phyloP scores from a whole-genome alignment of 257 asterid genomes.

The Parsonsia alboflavescens region DNA sequence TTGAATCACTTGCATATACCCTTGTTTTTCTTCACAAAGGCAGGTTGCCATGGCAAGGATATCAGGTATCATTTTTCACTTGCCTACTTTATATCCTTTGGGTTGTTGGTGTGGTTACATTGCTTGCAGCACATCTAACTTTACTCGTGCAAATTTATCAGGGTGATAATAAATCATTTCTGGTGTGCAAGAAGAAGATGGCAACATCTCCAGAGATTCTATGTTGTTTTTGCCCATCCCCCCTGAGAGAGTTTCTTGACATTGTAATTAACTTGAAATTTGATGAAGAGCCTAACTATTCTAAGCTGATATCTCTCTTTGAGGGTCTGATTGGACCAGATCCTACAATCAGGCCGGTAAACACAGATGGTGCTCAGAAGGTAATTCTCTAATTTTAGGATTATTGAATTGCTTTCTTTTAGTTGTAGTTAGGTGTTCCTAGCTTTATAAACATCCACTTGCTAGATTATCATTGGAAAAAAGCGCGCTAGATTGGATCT shows the following conservation, averaged over 20 bases:
- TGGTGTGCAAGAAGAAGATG: constrained; percentile 45
- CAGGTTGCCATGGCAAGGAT: constrained; percentile 51
- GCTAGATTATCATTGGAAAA: constrained; percentile 35
- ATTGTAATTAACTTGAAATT: constrained; percentile 38
- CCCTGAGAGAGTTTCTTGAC: constrained; percentile 39
- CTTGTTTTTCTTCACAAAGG: constrained; percentile 45
- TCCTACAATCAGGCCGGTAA: constrained; percentile 41
- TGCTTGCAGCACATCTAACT: background rate
- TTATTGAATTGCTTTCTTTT: background rate
- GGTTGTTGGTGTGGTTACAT: background rate
- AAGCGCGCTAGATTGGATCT: constrained; percentile 34
- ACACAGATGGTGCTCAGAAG: constrained; percentile 52
- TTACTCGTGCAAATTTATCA: constrained; percentile 12
- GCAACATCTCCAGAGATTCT: constrained; percentile 41
- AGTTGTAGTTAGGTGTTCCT: background rate
- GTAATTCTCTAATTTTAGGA: constrained; percentile 16
- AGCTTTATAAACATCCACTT: background rate
- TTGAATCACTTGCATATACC: constrained; percentile 47
- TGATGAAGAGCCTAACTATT: constrained; percentile 50
- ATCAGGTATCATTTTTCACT: constrained; percentile 30
- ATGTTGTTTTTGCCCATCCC: constrained; percentile 43
- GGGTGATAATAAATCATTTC: constrained; percentile 51
- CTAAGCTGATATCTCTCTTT: constrained; percentile 40
- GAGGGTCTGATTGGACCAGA: constrained; percentile 37
- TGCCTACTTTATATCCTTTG: background rate